A percentile compares a stretch with the other conserved stretches of the same genome.
Evolutionary conservation across 805 yeast species (phyloP).

Genomic region (Kodamaea neixiangensis): DNA sequence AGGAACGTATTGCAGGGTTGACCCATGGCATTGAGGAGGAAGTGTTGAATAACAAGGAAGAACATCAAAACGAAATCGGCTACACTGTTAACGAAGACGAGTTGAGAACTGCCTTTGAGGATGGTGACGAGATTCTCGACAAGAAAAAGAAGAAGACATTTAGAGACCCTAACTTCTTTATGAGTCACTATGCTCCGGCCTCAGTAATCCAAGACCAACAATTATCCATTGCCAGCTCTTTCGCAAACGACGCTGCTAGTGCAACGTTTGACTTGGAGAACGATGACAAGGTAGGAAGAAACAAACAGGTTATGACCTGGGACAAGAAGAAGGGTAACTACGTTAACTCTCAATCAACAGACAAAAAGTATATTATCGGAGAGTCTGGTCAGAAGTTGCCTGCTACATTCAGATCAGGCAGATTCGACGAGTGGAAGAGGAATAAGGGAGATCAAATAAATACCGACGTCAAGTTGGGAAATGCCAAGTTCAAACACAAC

Average conservation of each 20-base stretch:
- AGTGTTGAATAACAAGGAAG: slow-evolving; percentile 50
- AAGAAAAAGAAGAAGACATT: slow-evolving; percentile 50
- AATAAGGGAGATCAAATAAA: slow-evolving; percentile 63
- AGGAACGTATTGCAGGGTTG: slow-evolving; percentile 74
- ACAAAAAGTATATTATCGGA: slow-evolving; percentile 86
- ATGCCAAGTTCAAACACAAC: slow-evolving; percentile 67
- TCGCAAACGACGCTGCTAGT: slow-evolving; percentile 78
- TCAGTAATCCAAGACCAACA: slow-evolving; percentile 81
- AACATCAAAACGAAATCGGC: slow-evolving; percentile 44
- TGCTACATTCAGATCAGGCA: slow-evolving; percentile 87
- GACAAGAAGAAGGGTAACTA: slow-evolving; percentile 91
- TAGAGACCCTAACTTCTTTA: slow-evolving; percentile 76
- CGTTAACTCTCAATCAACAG: slow-evolving; percentile 75
- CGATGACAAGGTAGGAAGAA: slow-evolving; percentile 71
- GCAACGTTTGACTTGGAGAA: slow-evolving; percentile 84
- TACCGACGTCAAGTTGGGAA: slow-evolving; percentile 24
- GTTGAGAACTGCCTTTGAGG: slow-evolving; percentile 50
- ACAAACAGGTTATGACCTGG: slow-evolving; percentile 83
- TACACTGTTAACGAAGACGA: slow-evolving; percentile 50
- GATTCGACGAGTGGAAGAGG: slow-evolving; percentile 89
- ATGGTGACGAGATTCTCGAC: slow-evolving; percentile 45
- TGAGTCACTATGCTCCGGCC: slow-evolving; percentile 88
- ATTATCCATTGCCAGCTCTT: slow-evolving; percentile 55
- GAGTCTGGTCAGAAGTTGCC: slow-evolving; percentile 93
- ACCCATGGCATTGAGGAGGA: slow-evolving; percentile 76